Evolutionary conservation across 352 stramenopile genomes (phyloP).

Genomic region (Elongisporangium undulatum): DNA sequence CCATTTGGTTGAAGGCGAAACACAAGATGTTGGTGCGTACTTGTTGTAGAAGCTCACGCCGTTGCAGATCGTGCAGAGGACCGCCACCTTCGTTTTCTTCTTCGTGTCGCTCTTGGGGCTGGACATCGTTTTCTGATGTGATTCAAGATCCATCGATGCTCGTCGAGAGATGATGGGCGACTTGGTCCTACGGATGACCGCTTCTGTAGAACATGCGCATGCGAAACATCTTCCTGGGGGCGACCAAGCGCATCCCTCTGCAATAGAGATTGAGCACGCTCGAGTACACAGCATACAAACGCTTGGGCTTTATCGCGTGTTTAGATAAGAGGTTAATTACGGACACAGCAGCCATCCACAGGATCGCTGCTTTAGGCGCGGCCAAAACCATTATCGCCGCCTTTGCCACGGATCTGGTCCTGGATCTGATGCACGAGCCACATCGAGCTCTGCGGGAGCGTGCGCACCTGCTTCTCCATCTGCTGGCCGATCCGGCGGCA

Average conservation of each 20-base stretch:
- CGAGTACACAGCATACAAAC: too few relatives aligned
- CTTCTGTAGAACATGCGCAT: too few relatives aligned
- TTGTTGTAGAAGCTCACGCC: conserved; percentile 67
- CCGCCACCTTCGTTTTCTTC: not conserved
- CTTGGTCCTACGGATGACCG: not conserved
- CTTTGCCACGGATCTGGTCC: conserved; percentile 26
- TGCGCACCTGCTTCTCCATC: conserved; percentile 58
- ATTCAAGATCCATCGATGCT: not conserved
- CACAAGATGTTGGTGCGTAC: conserved; percentile 14
- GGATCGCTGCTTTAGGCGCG: not conserved
- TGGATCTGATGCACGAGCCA: conserved; percentile 49
- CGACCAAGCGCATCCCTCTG: not conserved
- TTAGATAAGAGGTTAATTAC: not conserved
- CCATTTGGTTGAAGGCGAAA: not conserved
- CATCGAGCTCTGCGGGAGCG: conserved; percentile 34
- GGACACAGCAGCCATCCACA: not conserved
- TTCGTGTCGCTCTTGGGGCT: not conserved
- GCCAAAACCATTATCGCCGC: conserved; percentile 8
- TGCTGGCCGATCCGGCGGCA: conserved; percentile 49
- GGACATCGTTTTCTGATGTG: not conserved
- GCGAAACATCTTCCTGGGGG: not conserved
- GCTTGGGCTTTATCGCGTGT: not conserved
- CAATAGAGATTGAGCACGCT: too few relatives aligned
- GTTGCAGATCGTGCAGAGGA: conserved; percentile 19
- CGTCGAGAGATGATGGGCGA: not conserved